These are phyloP conservation scores for Colletotrichum simmondsii DNA, from an alignment of 2,329 filamentous ascomycete species.

Conservation along the genomic window DNA sequence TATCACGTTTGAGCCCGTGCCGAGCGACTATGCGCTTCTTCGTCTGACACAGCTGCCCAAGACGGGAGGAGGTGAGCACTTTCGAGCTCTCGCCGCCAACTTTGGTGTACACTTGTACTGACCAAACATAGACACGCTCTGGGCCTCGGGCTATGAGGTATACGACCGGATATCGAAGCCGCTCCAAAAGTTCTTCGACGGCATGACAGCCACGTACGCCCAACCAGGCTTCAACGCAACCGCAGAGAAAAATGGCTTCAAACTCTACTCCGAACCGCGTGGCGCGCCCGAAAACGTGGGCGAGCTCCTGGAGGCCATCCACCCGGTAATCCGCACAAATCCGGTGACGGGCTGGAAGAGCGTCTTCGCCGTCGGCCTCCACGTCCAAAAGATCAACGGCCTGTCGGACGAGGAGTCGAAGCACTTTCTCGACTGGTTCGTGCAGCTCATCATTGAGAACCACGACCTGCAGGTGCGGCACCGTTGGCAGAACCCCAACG, in stretches of 20 bases:
- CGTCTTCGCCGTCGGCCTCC: conserved; percentile 62
- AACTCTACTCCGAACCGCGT: conserved; percentile 56
- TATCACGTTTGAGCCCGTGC: conserved; percentile 73
- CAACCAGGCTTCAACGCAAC: conserved; percentile 61
- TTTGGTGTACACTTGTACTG: neutral
- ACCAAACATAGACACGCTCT: conserved; percentile 64
- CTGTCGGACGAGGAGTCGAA: conserved; percentile 59
- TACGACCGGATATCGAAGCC: conserved; percentile 71
- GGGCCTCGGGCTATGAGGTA: conserved; percentile 65
- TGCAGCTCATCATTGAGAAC: conserved; percentile 62
- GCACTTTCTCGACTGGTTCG: conserved; percentile 62
- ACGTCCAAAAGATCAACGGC: conserved; percentile 62
- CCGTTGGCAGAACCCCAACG: conserved; percentile 56
- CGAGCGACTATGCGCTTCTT: conserved; percentile 71
- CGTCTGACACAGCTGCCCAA: conserved; percentile 63
- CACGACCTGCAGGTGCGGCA: conserved; percentile 65
- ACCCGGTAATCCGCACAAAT: conserved; percentile 67
- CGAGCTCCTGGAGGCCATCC: conserved; percentile 57
- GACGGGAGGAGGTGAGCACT: conserved; percentile 59
- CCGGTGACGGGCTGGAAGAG: conserved; percentile 69
- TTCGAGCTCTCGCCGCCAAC: rapidly evolving
- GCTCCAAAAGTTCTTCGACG: conserved; percentile 68
- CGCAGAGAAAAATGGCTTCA: conserved; percentile 55
- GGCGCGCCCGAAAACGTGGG: conserved; percentile 64
- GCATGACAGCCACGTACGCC: conserved; percentile 65